Evolutionary conservation across 805 yeast genomes (phyloP).

Genomic region (Kockiozyma suomiensis): DNA sequence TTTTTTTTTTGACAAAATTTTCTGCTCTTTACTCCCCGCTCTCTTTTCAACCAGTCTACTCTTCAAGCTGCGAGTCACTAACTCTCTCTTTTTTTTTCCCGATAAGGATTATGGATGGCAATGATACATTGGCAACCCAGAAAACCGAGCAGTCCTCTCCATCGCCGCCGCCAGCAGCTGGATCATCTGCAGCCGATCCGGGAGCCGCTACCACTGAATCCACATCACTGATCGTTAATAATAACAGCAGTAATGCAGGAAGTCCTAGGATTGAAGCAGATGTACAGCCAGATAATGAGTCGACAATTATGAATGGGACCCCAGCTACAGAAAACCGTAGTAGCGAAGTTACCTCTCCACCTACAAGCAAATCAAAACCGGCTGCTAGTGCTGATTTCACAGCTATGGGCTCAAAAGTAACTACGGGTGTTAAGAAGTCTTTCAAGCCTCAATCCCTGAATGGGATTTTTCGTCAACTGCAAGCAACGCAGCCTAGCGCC

Average conservation of each 20-base stretch:
- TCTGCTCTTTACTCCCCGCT: neutral
- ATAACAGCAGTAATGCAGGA: neutral
- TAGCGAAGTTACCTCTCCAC: neutral
- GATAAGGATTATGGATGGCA: constrained; percentile 33
- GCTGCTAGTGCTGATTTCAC: neutral
- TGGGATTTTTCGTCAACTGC: constrained; percentile 38
- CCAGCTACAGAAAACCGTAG: neutral
- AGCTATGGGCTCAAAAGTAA: neutral
- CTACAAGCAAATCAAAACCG: constrained; percentile 1
- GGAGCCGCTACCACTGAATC: constrained; percentile 6
- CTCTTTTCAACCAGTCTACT: no score
- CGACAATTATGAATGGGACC: neutral
- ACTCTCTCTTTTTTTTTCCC: neutral
- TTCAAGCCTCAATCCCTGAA: constrained; percentile 46
- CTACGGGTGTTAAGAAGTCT: constrained; percentile 35
- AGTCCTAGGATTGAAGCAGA: neutral
- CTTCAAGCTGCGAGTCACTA: no score
- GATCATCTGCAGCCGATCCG: constrained; percentile 5
- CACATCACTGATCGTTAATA: neutral
- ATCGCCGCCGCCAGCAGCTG: constrained; percentile 17
- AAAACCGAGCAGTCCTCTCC: constrained; percentile 16
- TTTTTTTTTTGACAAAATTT: neutral
- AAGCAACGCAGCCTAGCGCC: constrained; percentile 12
- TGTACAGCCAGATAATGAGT: neutral
- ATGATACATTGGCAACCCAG: constrained; percentile 25